Evolutionary conservation across 176 grass and related monocot genomes (phyloP).

Genomic region (Musa acuminata): DNA sequence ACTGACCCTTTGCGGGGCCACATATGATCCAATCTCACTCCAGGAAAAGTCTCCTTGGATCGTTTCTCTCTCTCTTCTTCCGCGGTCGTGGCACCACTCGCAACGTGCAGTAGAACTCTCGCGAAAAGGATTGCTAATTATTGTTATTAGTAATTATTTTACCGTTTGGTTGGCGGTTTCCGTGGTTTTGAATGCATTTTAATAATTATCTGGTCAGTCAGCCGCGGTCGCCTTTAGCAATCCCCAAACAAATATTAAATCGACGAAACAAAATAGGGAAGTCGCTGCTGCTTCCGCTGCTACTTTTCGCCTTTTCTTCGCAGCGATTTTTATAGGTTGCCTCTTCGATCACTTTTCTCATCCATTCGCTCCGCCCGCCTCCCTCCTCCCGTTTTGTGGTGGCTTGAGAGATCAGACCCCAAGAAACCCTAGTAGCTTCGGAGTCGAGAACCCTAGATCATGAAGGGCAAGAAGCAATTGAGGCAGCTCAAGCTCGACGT

Average conservation of each 20-base stretch:
- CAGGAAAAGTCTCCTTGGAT: too few species aligned
- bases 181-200: background rate
- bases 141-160: background rate
- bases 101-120: background rate
- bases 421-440: conserved; percentile 26
- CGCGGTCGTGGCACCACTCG: too few species aligned
- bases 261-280: background rate
- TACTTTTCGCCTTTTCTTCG: background rate
- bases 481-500: conserved; percentile 67
- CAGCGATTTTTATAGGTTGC: too few species aligned
- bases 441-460: conserved; percentile 21
- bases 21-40: too few species aligned
- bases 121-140: background rate
- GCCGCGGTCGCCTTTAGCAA: background rate
- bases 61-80: too few species aligned
- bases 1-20: too few species aligned
- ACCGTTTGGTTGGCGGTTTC: background rate
- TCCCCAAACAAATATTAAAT: background rate
- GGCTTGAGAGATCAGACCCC: background rate
- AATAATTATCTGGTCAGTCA: background rate
- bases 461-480: conserved; percentile 62
- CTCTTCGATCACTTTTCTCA: background rate
- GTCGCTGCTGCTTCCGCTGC: background rate
- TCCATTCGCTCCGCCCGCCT: background rate
- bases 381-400: background rate